Evolutionary conservation across 2,329 filamentous ascomycete species (phyloP).

Genomic region (Chlorencoelia australis): DNA sequence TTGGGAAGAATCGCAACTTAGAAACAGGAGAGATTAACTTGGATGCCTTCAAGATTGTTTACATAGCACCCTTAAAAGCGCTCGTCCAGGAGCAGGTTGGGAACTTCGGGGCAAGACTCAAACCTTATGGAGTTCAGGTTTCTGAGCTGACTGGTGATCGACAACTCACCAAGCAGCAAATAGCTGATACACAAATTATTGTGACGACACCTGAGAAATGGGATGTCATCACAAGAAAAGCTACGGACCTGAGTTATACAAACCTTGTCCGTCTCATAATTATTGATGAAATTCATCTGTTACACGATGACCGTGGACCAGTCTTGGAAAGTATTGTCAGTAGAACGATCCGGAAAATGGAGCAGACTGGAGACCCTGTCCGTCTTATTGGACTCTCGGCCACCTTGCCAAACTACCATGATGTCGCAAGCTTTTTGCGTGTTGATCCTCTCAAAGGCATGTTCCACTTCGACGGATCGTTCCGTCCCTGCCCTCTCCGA

Average conservation of each 20-base stretch:
- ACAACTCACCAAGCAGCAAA: conserved; percentile 97
- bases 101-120: conserved; percentile 86
- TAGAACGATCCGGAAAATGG: conserved; percentile 82
- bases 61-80: conserved; percentile 92
- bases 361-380: conserved; percentile 89
- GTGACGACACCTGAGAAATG: conserved; percentile 98
- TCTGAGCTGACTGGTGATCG: conserved; percentile 96
- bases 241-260: conserved; percentile 92
- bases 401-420: conserved; percentile 90
- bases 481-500: conserved; percentile 82
- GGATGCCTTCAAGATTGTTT: conserved; percentile 97
- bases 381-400: conserved; percentile 88
- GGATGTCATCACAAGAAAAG: conserved; percentile 97
- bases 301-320: conserved; percentile 94
- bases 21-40: conserved; percentile 89
- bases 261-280: conserved; percentile 93
- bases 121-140: conserved; percentile 83
- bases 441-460: conserved; percentile 77
- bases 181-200: conserved; percentile 94
- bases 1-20: conserved; percentile 87
- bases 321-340: conserved; percentile 96
- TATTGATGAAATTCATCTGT: conserved; percentile 95
- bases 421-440: conserved; percentile 90
- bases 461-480: conserved; percentile 95
- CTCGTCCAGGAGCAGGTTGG: conserved; percentile 96